phyloP scores from a whole-genome alignment of 805 yeast species.

The Kockiozyma suomiensis region DNA sequence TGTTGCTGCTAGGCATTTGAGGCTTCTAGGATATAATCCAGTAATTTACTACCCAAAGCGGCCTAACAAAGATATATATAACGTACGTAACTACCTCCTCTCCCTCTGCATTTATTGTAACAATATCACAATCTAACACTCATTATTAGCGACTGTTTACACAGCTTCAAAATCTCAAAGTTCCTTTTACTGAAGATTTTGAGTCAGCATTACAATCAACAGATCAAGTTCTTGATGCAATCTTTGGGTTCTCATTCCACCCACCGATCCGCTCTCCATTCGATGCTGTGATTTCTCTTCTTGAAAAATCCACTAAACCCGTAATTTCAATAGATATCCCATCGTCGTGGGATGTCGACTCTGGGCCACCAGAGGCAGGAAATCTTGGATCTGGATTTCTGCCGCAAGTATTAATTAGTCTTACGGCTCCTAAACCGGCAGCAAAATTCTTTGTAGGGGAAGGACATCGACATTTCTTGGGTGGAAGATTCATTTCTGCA shows the following conservation, averaged over 20 bases:
- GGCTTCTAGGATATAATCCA: conserved; percentile 77
- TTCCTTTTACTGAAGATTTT: conserved; percentile 55
- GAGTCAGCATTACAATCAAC: conserved; percentile 45
- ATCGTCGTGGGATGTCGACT: conserved; percentile 95
- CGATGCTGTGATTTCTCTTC: conserved; percentile 49
- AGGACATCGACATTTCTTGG: conserved; percentile 65
- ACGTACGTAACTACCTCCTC: neutral
- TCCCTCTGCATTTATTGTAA: too few relatives aligned
- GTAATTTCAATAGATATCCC: conserved; percentile 88
- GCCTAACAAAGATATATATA: conserved; percentile 50
- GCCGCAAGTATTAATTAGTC: conserved; percentile 72
- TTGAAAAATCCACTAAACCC: conserved; percentile 52
- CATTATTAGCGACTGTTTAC: conserved; percentile 52
- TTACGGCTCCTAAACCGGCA: conserved; percentile 95
- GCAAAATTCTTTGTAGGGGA: conserved; percentile 53
- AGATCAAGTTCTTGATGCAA: conserved; percentile 68
- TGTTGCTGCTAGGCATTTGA: conserved; percentile 90
- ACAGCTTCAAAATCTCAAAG: conserved; percentile 68
- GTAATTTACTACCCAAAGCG: conserved; percentile 77
- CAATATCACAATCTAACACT: conserved; percentile 48
- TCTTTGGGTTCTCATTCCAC: conserved; percentile 91
- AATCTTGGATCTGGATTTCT: conserved; percentile 48
- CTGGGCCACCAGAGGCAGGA: conserved; percentile 61
- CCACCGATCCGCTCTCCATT: conserved; percentile 88
- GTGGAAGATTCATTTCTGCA: conserved; percentile 81